Base-by-base conservation (phyloP, 1,284 basidiomycete species). In the Hypsizygus ulmarius region DNA sequence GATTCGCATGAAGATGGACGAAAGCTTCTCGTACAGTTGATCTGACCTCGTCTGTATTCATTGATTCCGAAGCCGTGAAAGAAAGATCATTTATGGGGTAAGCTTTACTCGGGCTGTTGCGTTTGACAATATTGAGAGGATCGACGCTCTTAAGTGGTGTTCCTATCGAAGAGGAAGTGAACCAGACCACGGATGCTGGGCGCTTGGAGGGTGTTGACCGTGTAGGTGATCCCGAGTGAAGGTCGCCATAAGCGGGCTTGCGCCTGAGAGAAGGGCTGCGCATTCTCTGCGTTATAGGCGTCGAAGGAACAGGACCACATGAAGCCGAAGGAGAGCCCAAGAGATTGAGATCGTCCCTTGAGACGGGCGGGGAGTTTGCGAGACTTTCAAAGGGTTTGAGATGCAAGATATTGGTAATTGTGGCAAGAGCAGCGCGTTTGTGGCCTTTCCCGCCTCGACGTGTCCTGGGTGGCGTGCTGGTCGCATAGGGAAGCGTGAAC, bases 1-100 rank as follows among this genome's bases (percentile, higher is more conserved):
- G 33, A 6, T 50, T 41, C 9, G 46, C 38, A 6, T 53, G 47
- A 12, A 49, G 36, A 19, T 34, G 36, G 6, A 39, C 46, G 14
- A 58, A 56, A 5, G 52, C 54, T 5, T 51, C 46, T 28, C 52
- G 45, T n/a, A 59, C 50, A 7, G 51, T 50, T 18, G 45, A 43
- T 16, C 55, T 51, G 21, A 57, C 48, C 32, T 45, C 39, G 27
- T 36, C 39, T 28, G 48, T 47, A 34, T 46, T 49, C 4, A 52
- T 51, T 11, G 50, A 47, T 21, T 50, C 44, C 9, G 50, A 49
- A 32, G 40, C 53, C 21, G 47, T 39, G 2, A 46, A 50, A 39
- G 39, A 15, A 19, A 29, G 45, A 25, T 38, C 15, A 5, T 27
- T 19, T 25, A 5, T 18, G 15, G 29, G 28, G 2, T 39, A 39